phyloP scores from a whole-genome alignment of 305 asterid species.

The Ajuga reptans region DNA sequence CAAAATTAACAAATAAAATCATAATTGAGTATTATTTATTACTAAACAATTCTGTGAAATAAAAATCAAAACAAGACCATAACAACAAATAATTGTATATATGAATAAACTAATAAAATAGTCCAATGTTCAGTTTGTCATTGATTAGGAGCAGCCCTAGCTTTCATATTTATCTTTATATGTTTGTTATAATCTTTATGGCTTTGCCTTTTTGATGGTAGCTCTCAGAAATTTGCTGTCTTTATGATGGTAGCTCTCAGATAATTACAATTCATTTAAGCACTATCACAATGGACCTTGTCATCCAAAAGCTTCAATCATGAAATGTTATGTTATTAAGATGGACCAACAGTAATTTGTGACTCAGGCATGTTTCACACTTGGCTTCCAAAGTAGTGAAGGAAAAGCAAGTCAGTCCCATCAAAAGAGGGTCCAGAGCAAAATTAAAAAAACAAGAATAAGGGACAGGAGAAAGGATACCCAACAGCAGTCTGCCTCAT shows the following conservation, averaged over 20 bases:
- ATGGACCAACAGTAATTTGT: not conserved
- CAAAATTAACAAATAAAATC: not conserved
- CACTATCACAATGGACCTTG: not conserved
- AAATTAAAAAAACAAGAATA: slow-evolving; percentile 16
- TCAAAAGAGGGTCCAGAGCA: not conserved
- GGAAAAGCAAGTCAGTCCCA: not conserved
- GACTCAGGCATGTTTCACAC: not conserved
- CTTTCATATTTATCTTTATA: not conserved
- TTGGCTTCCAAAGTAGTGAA: slow-evolving; percentile 4
- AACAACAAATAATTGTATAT: not conserved
- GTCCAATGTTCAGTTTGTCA: too few species aligned
- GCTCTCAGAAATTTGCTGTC: not conserved
- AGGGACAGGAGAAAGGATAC: slow-evolving; percentile 34
- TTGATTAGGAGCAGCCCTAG: not conserved
- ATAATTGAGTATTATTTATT: not conserved
- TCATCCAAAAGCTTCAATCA: not conserved
- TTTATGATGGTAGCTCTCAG: not conserved
- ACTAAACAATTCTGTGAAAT: not conserved
- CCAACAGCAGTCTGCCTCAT: slow-evolving; percentile 61
- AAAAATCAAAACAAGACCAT: not conserved
- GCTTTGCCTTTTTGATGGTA: too few species aligned
- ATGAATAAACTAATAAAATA: too few species aligned
- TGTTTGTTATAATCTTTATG: not conserved
- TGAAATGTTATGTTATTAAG: not conserved
- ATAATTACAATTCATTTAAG: not conserved